These are phyloP conservation scores for Aspergillus diversus DNA, from an alignment of 495 filamentous ascomycete genomes.

Conservation along the genomic window DNA sequence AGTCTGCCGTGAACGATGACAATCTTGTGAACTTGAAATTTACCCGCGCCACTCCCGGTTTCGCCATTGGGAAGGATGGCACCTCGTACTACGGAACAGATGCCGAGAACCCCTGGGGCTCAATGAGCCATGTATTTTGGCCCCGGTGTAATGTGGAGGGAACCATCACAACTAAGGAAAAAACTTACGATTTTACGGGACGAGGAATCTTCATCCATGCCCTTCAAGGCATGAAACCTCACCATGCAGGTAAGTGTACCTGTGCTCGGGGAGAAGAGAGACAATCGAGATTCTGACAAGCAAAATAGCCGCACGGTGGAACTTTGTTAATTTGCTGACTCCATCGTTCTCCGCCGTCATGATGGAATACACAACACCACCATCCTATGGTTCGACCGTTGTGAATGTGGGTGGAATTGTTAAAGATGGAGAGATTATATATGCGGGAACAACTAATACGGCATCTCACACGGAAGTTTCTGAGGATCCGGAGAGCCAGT, in stretches of 20 bases:
- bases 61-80: slow-evolving; percentile 84
- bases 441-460: slow-evolving; percentile 63
- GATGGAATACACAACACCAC: slow-evolving; percentile 97
- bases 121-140: slow-evolving; percentile 92
- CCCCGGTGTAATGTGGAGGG: slow-evolving; percentile 81
- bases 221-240: slow-evolving; percentile 97
- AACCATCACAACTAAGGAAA: slow-evolving; percentile 78
- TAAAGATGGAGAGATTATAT: slow-evolving; percentile 79
- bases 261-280: slow-evolving; percentile 13
- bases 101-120: slow-evolving; percentile 82
- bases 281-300: slow-evolving; percentile 2
- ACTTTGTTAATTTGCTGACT: slow-evolving; percentile 89
- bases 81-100: slow-evolving; percentile 86
- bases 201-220: slow-evolving; percentile 77
- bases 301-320: slow-evolving; percentile 79
- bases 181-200: slow-evolving; percentile 82
- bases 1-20: slow-evolving; percentile 76
- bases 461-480: slow-evolving; percentile 69
- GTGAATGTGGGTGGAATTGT: slow-evolving; percentile 84
- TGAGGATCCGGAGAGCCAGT: slow-evolving; percentile 76
- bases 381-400: slow-evolving; percentile 86
- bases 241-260: slow-evolving; percentile 75
- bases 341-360: slow-evolving; percentile 82
- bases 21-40: slow-evolving; percentile 83
- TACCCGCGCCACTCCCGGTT: slow-evolving; percentile 75